phyloP scores from a whole-genome alignment of 768 basidiomycete species.

The Pleurotus tuber-regium region DNA sequence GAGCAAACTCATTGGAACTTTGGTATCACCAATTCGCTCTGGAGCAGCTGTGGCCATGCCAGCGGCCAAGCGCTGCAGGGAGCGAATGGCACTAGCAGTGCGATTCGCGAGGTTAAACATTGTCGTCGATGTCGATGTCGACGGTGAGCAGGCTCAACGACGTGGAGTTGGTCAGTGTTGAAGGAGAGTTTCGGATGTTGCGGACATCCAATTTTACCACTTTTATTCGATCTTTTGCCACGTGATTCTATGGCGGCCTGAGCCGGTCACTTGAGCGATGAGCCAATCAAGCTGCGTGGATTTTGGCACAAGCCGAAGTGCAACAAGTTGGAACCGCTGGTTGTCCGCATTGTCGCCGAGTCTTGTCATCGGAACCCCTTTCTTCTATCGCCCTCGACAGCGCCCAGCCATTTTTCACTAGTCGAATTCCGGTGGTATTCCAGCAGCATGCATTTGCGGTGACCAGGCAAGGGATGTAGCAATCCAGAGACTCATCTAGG shows the following conservation, averaged over 20 bases:
- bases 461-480: too few relatives aligned
- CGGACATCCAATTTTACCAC: neutral
- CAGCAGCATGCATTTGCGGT: too few relatives aligned
- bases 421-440: too few relatives aligned
- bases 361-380: too few relatives aligned
- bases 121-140: constrained; percentile 6
- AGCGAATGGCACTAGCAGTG: constrained; percentile 52
- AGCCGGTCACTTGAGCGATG: neutral
- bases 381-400: too few relatives aligned
- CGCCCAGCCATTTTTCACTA: too few relatives aligned
- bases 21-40: constrained; percentile 78
- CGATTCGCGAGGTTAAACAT: constrained; percentile 61
- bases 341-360: too few relatives aligned
- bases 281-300: constrained; percentile 4
- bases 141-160: constrained; percentile 28
- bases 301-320: too few relatives aligned
- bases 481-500: too few relatives aligned
- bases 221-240: neutral
- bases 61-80: constrained; percentile 49
- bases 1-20: constrained; percentile 85
- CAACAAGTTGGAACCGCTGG: too few relatives aligned
- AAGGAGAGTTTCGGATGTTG: constrained; percentile 7
- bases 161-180: constrained; percentile 9
- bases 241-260: neutral
- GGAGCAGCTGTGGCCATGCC: constrained; percentile 82